Evolutionary conservation across 2,329 filamentous ascomycete species (phyloP).

Genomic region (Fusarium newnesense): DNA sequence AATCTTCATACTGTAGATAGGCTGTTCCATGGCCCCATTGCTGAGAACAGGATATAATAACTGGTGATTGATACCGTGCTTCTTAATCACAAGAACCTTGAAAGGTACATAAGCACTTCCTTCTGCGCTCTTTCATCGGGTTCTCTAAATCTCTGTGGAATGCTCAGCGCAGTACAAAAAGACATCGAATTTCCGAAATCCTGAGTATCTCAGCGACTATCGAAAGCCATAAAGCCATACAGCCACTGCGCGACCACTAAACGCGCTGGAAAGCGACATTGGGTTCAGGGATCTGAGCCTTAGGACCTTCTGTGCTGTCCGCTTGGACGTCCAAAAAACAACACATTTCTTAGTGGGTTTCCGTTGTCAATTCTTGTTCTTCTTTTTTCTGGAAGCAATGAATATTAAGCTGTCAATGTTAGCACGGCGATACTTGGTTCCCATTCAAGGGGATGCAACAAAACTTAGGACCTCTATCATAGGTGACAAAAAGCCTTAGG

Average conservation of each 20-base stretch:
- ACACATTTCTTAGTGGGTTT: neutral
- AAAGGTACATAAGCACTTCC: constrained; percentile 18
- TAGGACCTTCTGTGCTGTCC: neutral
- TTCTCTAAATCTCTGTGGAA: constrained; percentile 8
- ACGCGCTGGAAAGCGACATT: constrained; percentile 1
- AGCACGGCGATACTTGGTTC: neutral
- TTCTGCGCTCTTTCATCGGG: neutral
- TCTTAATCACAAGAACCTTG: neutral
- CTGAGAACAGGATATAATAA: neutral
- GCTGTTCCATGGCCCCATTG: neutral
- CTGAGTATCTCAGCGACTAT: constrained; percentile 4
- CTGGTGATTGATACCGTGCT: neutral
- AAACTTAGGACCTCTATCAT: too few species aligned
- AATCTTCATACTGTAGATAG: neutral
- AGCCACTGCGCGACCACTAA: constrained; percentile 18
- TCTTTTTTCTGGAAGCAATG: constrained; percentile 15
- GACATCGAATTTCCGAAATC: neutral
- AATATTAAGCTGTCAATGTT: neutral
- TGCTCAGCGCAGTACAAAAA: constrained; percentile 7
- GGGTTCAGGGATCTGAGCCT: neutral
- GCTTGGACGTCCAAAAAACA: constrained; percentile 2
- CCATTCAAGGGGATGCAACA: neutral
- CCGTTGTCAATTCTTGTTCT: neutral
- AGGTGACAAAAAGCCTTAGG: too few species aligned
- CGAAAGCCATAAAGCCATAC: constrained; percentile 24